Base-by-base conservation (phyloP, 306 rosid genomes). In the Betula pendula region DNA sequence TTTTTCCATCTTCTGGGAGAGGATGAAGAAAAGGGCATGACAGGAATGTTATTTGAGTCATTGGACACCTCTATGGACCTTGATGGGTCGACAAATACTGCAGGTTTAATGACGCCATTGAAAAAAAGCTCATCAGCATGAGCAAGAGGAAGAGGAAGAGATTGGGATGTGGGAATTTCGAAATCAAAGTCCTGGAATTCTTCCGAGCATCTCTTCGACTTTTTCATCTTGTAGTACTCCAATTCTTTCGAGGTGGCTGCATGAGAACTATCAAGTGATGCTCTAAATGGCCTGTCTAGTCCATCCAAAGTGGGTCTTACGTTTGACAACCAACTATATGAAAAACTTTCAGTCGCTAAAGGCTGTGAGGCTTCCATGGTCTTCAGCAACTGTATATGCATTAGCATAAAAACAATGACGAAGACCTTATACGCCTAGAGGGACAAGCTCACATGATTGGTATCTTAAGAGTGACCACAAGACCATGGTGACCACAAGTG, bases 51-150 rank as follows among this genome's bases (percentile, higher is more conserved):
- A 65, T 87, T 81, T 66, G 75, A 27, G 24, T 72, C 71, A 44
- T 59, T 44, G 71, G 51, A 71, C 58, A 72, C 62, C 35, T 71
- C 75, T 66, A 31, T 42, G n/a, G n/a, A n/a, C 50, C 22, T 77
- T 4, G 67, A 20, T 74, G 80, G 81, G 53, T 69, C 80, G 58
- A 72, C 40, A 84, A 52, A 70, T 1, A 55, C n/a, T n/a, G n/a
- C 62, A 8, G 90, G 90, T 69, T 67, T 82, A 6, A 90, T 73
- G 76, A 85, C 51, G 53, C 95, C 95, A 80, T 88, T 68, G 43
- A 85, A 84, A 83, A 90, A 90, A 74, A 90, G 85, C 33, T 90
- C 92, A 77, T 90, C 95, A 66, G 95, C 95, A 84, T 88, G 89
- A 75, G 82, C 87, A 81, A 87, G 43, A 60, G 62, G 2, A 81